phyloP scores from a whole-genome alignment of 1,284 basidiomycete species.

The Malassezia restricta region DNA sequence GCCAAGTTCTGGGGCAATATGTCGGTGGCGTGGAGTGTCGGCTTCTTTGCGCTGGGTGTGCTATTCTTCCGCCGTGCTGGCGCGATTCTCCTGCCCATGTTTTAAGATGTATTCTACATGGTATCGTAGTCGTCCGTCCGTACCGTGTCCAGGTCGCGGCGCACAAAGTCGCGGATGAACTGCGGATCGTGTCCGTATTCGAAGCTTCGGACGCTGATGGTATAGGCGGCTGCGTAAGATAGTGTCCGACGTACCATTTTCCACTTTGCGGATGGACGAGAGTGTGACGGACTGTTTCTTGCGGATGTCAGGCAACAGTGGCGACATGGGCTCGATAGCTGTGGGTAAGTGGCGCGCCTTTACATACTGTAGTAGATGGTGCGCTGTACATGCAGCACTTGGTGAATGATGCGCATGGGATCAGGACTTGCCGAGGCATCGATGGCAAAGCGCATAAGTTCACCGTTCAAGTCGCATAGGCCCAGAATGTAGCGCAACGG shows the following conservation, averaged over 20 bases:
- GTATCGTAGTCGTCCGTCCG: background rate
- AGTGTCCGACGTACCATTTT: slow-evolving; percentile 59
- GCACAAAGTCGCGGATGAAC: slow-evolving; percentile 10
- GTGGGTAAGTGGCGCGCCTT: background rate
- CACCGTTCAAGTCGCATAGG: slow-evolving; percentile 83
- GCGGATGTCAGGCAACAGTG: slow-evolving; percentile 59
- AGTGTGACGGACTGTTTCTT: slow-evolving; percentile 80
- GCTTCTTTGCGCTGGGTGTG: slow-evolving; percentile 33
- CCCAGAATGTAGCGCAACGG: slow-evolving; percentile 78
- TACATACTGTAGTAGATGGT: slow-evolving; percentile 19
- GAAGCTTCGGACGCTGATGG: slow-evolving; percentile 10
- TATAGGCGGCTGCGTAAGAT: slow-evolving; percentile 6
- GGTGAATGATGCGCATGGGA: slow-evolving; percentile 17
- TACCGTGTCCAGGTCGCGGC: slow-evolving; percentile 5
- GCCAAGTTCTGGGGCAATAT: slow-evolving; percentile 39
- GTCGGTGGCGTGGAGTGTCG: slow-evolving; percentile 30
- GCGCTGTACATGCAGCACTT: slow-evolving; percentile 25
- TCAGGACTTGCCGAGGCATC: slow-evolving; percentile 30
- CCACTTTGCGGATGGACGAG: slow-evolving; percentile 80
- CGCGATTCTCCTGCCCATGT: slow-evolving; percentile 28
- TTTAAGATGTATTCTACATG: slow-evolving; percentile 17
- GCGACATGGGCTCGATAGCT: slow-evolving; percentile 66
- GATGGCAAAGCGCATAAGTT: slow-evolving; percentile 87
- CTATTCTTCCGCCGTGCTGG: slow-evolving; percentile 31
- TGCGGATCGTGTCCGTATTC: slow-evolving; percentile 11